A percentile compares a stretch with the other conserved stretches of the same genome.
These are phyloP conservation scores for Elsinoe fawcettii DNA, from an alignment of 2,329 filamentous ascomycete genomes.

Conservation along the genomic window DNA sequence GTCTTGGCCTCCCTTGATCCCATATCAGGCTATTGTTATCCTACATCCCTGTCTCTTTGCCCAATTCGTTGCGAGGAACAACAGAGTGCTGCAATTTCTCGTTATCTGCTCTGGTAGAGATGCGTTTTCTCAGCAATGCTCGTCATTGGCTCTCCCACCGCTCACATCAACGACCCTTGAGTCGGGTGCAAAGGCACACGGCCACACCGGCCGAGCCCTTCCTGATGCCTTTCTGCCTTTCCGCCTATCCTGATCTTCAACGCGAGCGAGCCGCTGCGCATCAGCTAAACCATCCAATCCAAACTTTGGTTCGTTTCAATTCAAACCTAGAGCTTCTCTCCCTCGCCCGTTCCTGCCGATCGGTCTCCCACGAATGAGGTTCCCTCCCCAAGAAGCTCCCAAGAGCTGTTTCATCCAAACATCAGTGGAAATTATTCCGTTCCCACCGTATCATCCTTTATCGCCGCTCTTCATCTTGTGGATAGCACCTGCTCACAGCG, in stretches of 20 bases:
- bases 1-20: not conserved
- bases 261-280: not conserved
- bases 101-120: not conserved
- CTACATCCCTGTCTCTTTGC: not conserved
- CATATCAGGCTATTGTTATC: conserved; percentile 3
- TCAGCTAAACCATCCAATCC: not conserved
- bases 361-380: not conserved
- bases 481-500: conserved; percentile 5
- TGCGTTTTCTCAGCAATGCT: too few species aligned
- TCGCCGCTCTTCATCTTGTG: conserved; percentile 8
- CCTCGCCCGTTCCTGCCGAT: conserved; percentile 10
- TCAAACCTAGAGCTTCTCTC: conserved; percentile 4
- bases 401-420: conserved; percentile 4
- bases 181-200: too few species aligned
- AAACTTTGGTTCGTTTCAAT: conserved; percentile 9
- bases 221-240: not conserved
- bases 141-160: too few species aligned
- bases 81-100: conserved; percentile 2
- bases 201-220: not conserved
- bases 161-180: too few species aligned
- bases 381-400: not conserved
- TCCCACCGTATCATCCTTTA: conserved; percentile 3
- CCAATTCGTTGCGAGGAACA: conserved; percentile 1
- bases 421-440: conserved; percentile 14
- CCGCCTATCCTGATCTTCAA: not conserved